phyloP scores from a whole-genome alignment of 192 early-diverging fungal species.

The Podila minutissima region DNA sequence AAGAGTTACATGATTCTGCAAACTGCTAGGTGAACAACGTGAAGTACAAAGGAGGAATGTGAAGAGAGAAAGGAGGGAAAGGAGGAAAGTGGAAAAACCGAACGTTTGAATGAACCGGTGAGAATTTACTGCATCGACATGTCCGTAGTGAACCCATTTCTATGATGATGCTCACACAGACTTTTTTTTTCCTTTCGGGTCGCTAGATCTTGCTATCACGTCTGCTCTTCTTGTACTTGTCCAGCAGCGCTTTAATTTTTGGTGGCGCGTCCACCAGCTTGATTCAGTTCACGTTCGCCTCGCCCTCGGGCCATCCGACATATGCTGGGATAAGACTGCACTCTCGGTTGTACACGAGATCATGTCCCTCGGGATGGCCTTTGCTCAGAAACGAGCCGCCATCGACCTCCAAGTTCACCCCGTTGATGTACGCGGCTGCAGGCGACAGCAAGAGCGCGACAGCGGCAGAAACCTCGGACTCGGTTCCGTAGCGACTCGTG shows the following conservation, averaged over 20 bases:
- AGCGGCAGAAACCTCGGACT: constrained; percentile 12
- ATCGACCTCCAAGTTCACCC: constrained; percentile 23
- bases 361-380: constrained; percentile 2
- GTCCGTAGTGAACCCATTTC: too few relatives aligned
- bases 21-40: too few relatives aligned
- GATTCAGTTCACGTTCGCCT: constrained; percentile 8
- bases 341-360: constrained; percentile 12
- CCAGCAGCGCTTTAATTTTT: constrained; percentile 3
- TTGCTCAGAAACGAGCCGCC: constrained; percentile 21
- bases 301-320: constrained; percentile 23
- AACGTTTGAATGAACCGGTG: too few relatives aligned
- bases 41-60: too few relatives aligned
- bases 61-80: too few relatives aligned
- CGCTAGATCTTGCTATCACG: constrained; percentile 8
- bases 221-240: not conserved
- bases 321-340: constrained; percentile 5
- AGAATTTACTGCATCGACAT: too few relatives aligned
- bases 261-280: constrained; percentile 9
- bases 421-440: constrained; percentile 21
- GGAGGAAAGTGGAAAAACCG: too few relatives aligned
- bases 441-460: constrained; percentile 20
- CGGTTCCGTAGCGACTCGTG: constrained; percentile 16
- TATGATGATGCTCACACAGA: too few relatives aligned
- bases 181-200: too few relatives aligned
- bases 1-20: too few relatives aligned